Conservation (phyloP, 176 grass and related monocot genomes). For the Triticum dicoccoides region DNA sequence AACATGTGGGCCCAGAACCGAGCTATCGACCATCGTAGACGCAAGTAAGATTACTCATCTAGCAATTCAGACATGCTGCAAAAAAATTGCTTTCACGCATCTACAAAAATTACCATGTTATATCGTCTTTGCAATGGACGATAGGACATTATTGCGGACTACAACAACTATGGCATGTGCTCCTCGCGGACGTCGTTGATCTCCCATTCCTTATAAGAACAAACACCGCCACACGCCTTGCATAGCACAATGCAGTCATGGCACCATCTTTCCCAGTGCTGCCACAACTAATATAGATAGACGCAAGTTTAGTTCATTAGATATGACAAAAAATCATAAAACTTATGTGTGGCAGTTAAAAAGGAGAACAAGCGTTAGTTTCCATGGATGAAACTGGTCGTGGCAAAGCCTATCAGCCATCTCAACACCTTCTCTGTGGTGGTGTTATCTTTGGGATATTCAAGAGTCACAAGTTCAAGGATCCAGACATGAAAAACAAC, state of each 20-base stretch:
- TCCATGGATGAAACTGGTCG: no score
- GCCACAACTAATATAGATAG: no score
- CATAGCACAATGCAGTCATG: not conserved
- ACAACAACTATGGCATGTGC: conserved; percentile 61
- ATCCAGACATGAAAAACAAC: no score
- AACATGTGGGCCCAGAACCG: not conserved
- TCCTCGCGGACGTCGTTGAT: conserved; percentile 28
- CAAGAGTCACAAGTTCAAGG: no score
- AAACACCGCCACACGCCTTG: conserved; percentile 51
- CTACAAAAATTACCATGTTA: not conserved
- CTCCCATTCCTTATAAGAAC: conserved; percentile 3
- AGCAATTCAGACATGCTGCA: not conserved
- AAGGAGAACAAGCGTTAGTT: no score
- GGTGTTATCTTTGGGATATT: no score
- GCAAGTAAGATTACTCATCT: not conserved
- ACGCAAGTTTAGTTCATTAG: no score
- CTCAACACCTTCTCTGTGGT: no score
- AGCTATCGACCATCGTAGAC: not conserved
- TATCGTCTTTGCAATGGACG: not conserved
- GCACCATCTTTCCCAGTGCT: no score
- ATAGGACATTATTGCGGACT: not conserved
- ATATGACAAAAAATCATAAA: no score
- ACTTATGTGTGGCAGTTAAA: no score
- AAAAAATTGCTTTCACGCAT: not conserved
- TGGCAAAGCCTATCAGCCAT: no score